phyloP scores from a whole-genome alignment of 306 rosid genomes.

The Casuarina glauca region DNA sequence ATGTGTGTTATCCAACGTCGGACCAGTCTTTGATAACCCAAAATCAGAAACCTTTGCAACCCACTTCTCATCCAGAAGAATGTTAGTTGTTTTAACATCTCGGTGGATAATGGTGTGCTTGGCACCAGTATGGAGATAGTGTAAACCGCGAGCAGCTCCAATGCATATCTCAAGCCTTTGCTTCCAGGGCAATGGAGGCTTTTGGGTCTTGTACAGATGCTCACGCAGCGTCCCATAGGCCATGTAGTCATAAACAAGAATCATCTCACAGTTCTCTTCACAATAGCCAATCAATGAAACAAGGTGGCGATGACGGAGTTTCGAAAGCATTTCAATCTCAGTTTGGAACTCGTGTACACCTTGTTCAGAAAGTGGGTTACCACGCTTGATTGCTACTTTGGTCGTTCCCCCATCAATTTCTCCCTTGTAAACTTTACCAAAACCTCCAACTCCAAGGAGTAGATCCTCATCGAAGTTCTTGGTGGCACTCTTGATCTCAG shows the following conservation, averaged over 20 bases:
- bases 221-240: constrained; percentile 93
- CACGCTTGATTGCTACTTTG: constrained; percentile 94
- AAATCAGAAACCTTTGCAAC: constrained; percentile 99
- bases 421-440: constrained; percentile 95
- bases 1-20: constrained; percentile 93
- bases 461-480: constrained; percentile 84
- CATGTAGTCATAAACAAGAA: constrained; percentile 96
- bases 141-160: constrained; percentile 97
- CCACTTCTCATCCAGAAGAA: constrained; percentile 95
- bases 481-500: constrained; percentile 91
- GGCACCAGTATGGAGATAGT: constrained; percentile 97
- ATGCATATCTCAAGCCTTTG: constrained; percentile 99
- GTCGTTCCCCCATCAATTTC: constrained; percentile 78
- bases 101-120: constrained; percentile 97
- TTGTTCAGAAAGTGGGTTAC: constrained; percentile 95
- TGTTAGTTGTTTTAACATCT: constrained; percentile 97
- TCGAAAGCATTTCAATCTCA: constrained; percentile 99
- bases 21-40: constrained; percentile 97
- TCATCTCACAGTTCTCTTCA: constrained; percentile 95
- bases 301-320: constrained; percentile 98
- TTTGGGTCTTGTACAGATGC: constrained; percentile 96
- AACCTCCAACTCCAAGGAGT: constrained; percentile 98
- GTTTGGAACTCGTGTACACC: constrained; percentile 99
- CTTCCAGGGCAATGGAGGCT: constrained; percentile 97
- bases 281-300: constrained; percentile 95